A percentile compares a stretch with the other conserved stretches of the same genome.
Conservation (phyloP, 257 asterid species). For the Capsicum chinense region DNA sequence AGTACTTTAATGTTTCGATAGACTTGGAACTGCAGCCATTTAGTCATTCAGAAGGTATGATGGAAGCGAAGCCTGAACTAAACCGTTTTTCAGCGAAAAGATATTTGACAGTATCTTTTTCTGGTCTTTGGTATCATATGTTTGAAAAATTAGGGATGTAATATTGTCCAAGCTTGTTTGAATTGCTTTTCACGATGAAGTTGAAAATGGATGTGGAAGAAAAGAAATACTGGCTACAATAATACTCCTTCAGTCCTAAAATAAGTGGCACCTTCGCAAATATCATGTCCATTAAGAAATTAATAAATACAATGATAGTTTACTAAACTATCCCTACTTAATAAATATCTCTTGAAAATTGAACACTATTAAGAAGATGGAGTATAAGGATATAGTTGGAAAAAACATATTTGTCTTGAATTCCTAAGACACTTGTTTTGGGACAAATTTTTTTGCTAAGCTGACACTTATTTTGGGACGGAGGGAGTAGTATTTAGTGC, state of each 20-base stretch:
- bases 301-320: no score
- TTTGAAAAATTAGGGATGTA: background rate
- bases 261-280: no score
- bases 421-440: no score
- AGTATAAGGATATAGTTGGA: no score
- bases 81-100: background rate
- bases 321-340: no score
- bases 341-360: no score
- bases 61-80: background rate
- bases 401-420: no score
- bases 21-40: background rate
- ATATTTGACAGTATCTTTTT: background rate
- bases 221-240: background rate
- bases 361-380: no score
- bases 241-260: no score
- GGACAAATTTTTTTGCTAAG: no score
- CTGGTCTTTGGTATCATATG: background rate
- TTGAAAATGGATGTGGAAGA: background rate
- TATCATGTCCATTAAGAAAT: no score
- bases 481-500: background rate
- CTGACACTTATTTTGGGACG: no score
- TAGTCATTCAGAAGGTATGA: background rate
- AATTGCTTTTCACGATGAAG: conserved; percentile 20
- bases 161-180: conserved; percentile 11
- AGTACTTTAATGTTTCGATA: background rate